phyloP scores from a whole-genome alignment of 768 basidiomycete genomes.

The Mycena galopus region DNA sequence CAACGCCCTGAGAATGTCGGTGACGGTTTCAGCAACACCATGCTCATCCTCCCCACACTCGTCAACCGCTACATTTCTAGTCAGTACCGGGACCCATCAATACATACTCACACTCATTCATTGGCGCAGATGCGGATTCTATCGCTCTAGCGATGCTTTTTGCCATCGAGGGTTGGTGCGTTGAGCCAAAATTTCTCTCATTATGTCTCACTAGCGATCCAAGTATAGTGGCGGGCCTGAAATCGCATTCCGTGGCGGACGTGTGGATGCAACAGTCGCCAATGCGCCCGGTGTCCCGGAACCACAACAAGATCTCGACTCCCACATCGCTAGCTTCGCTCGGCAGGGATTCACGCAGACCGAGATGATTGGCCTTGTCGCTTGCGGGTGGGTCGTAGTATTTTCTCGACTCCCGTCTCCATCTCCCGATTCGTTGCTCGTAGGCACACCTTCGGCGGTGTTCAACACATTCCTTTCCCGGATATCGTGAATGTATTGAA shows the following conservation, averaged over 20 bases:
- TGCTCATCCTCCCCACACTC: not conserved
- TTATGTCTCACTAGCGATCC: not conserved
- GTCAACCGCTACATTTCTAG: not conserved
- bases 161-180: not conserved
- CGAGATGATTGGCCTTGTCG: no score
- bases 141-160: not conserved
- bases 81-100: no score
- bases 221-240: not conserved
- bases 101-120: no score
- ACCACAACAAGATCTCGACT: not conserved
- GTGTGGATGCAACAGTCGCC: not conserved
- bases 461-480: conserved; percentile 1
- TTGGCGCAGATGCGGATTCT: not conserved
- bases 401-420: not conserved
- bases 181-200: not conserved
- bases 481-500: not conserved
- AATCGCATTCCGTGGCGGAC: conserved; percentile 8
- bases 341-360: not conserved
- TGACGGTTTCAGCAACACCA: not conserved
- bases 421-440: not conserved
- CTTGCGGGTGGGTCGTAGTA: conserved; percentile 9
- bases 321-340: not conserved
- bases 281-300: not conserved
- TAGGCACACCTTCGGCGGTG: conserved; percentile 9
- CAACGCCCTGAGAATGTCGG: conserved; percentile 5